Base-by-base conservation (phyloP, 148 eudicot genomes). In the Heliamphora exappendiculata region DNA sequence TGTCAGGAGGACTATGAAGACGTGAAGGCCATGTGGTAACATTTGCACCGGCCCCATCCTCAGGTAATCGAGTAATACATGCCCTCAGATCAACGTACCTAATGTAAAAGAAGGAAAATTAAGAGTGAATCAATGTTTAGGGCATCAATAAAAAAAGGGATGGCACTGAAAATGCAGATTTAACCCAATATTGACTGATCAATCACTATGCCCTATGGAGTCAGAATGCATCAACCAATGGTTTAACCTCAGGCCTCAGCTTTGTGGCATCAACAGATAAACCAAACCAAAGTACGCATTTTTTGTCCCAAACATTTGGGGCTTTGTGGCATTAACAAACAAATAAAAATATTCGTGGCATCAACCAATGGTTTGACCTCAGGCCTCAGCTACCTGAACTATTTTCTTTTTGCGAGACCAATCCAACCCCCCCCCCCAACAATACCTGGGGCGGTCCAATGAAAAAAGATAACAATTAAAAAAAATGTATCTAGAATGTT, bases 31-130 rank as follows among this genome's bases (percentile, higher is more conserved):
- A 93, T 39, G 78, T 69, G 62, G 89, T 77, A 78, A 89, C 84
- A 78, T 92, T 89, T 54, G 87, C 86, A 79, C 91, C 98, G 72
- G 80, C 82, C 73, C 91, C 91, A 83, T 87, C 83, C 79, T 91
- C 91, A 24, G 99, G 99, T 76, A 95, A 87, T 78, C 87, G 88
- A 50, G 87, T 69, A 49, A 95, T 91, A 78, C 99, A 95, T 80
- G 97, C 86, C 82, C 88, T 89, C 81, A 95, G 81, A 76, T 89
- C 83, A 64, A 87, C 91, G 86, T 95, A 91, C 99, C 99, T 95
- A 79, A 71, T 34, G 47, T 70, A 33, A 72, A 76, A 73, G 19
- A 69, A 13, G 19, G 5, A 0, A 5, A 75, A 29, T 29, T 8
- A 58, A 5, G 66, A 42, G 19, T 49, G 12, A 28, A 7, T 17